Evolutionary conservation across 768 basidiomycete genomes (phyloP), one percentile per base, ranked within the genome.

Genomic region (Rickenella mellea): DNA sequence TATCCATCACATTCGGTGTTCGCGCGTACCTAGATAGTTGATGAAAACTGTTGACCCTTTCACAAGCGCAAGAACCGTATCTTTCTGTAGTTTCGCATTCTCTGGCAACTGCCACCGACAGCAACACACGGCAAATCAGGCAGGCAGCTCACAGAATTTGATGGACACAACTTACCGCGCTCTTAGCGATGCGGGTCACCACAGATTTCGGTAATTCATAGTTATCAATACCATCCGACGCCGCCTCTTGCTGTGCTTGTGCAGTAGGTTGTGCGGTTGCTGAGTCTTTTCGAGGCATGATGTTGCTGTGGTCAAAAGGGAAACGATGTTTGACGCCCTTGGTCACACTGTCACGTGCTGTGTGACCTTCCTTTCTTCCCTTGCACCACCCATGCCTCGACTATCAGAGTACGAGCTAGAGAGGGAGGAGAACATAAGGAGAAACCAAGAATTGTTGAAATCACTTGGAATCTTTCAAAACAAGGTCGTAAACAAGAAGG

Each of bases 31-130:
- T 6, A 98, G 68, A 52, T 92, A 94, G 59, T 86, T 93, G 51
- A 99, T 92, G 59, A 97, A 98, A 40, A 97, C 84, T 0, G 93
- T 93, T 3, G 92, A 89, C 24, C 83, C 83, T 56, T 92, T 92
- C 11, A 85, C 71, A 8, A 96, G 69, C 10, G 90, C 87, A 1
- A 85, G 58, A 0, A 92, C 78, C 0, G 87, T 85, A 45, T 97
- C 94, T 48, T 92, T 94, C 52, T 91, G 86, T 43, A 96, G 61
- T 55, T 94, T 94, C 10, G 81, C 74, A 50, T 78, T 82, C 0
- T 89, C 82, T 5, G 90, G 88, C 3, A 94, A 64, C 92, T 93
- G 43, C 1, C 11, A 35, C 37, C 27, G n/a, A n/a, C 21, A 20
- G 26, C 25, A 30, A 25, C 28, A 11, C 8, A 27, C 5, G 27